Percentiles rank a stretch among this genome's conserved stretches.
Evolutionary conservation across 495 filamentous ascomycete genomes (phyloP).

Genomic region (Apodospora peruviana): DNA sequence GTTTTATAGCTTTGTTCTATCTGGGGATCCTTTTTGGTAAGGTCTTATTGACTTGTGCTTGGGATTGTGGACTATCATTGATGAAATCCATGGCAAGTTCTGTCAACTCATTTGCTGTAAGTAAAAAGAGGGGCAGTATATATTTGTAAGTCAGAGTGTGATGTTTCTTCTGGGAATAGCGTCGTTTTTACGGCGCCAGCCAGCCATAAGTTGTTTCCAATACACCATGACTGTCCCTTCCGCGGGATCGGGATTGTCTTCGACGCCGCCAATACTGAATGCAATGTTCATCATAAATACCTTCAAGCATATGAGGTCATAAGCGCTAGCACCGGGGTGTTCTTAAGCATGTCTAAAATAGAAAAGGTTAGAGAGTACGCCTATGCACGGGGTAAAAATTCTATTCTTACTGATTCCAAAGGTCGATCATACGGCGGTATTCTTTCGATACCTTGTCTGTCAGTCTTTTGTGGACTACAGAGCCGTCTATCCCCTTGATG

Average conservation of each 20-base stretch:
- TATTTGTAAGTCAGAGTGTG: slow-evolving; percentile 2
- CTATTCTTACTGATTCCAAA: slow-evolving; percentile 7
- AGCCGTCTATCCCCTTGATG: slow-evolving; percentile 7
- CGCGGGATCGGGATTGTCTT: slow-evolving; percentile 4
- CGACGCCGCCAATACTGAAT: slow-evolving; percentile 4
- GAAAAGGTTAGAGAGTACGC: slow-evolving; percentile 2
- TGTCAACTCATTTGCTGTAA: too few relatives aligned
- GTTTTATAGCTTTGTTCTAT: too few relatives aligned
- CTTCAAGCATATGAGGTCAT: slow-evolving; percentile 7
- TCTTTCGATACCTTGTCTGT: slow-evolving; percentile 1
- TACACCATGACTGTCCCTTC: slow-evolving; percentile 2
- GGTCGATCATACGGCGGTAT: slow-evolving; percentile 6
- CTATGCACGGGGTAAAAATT: slow-evolving; percentile 1
- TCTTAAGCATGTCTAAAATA: slow-evolving; percentile 7
- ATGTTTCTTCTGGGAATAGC: slow-evolving; percentile 6
- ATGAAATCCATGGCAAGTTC: too few relatives aligned
- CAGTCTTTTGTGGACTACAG: slow-evolving; percentile 9
- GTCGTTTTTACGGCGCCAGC: slow-evolving; percentile 5
- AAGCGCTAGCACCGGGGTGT: background rate
- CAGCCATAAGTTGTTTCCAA: slow-evolving; percentile 6
- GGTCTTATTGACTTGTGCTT: too few relatives aligned
- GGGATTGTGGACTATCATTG: too few relatives aligned
- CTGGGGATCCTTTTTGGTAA: too few relatives aligned
- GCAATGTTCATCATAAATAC: slow-evolving; percentile 7
- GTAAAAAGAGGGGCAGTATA: slow-evolving; percentile 1